These are phyloP conservation scores for Tubosaeta sp. DNA, from an alignment of 768 basidiomycete species.

Conservation along the genomic window DNA sequence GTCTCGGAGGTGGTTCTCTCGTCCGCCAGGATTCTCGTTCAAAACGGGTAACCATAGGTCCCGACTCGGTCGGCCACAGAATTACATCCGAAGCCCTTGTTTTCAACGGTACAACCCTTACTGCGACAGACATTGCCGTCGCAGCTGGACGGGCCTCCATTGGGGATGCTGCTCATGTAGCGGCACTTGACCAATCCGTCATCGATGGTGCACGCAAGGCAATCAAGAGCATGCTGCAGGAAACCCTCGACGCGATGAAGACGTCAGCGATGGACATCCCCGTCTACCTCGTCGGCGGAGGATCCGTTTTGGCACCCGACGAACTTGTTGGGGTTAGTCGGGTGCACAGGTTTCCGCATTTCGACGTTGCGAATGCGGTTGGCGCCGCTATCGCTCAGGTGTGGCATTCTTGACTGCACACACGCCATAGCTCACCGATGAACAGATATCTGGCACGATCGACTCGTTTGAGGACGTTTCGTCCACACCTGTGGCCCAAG, in stretches of 20 bases:
- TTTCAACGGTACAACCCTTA: slow-evolving; percentile 54
- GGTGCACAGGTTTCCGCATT: slow-evolving; percentile 47
- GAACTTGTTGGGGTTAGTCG: slow-evolving; percentile 47
- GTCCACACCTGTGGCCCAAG: slow-evolving; percentile 29
- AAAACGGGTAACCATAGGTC: slow-evolving; percentile 50
- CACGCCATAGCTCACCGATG: slow-evolving; percentile 2
- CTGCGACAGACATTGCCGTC: slow-evolving; percentile 59
- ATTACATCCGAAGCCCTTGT: slow-evolving; percentile 46
- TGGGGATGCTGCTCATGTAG: slow-evolving; percentile 25
- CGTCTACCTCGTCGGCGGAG: slow-evolving; percentile 63
- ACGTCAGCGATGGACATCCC: slow-evolving; percentile 54
- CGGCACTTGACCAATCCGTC: slow-evolving; percentile 19
- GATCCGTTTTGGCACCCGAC: slow-evolving; percentile 54
- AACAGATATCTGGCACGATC: slow-evolving; percentile 41
- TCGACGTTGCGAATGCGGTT: slow-evolving; percentile 59
- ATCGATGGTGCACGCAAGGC: slow-evolving; percentile 35
- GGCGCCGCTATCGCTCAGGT: slow-evolving; percentile 48
- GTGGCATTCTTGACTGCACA: neutral
- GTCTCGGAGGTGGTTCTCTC: slow-evolving; percentile 61
- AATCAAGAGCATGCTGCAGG: slow-evolving; percentile 43
- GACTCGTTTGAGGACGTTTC: slow-evolving; percentile 43
- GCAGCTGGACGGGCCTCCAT: slow-evolving; percentile 33
- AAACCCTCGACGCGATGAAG: slow-evolving; percentile 59
- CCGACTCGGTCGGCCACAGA: slow-evolving; percentile 60
- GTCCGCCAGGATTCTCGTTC: slow-evolving; percentile 34